Conservation (phyloP, 2,329 filamentous ascomycete genomes). For the Alternaria novae-zelandiae region DNA sequence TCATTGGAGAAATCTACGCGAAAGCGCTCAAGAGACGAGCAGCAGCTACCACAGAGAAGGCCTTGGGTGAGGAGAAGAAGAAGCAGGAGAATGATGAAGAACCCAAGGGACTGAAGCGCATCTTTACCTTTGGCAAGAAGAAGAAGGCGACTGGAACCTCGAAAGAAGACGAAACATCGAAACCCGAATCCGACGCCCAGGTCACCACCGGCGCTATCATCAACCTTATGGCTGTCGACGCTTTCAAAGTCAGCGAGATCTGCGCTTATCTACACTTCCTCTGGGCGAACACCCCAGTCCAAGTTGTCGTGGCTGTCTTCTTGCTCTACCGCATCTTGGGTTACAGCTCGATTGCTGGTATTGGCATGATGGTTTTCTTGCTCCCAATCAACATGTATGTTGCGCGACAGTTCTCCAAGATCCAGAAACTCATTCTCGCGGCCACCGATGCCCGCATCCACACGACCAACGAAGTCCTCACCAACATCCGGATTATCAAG, state of each 20-base stretch:
- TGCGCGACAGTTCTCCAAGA: constrained; percentile 80
- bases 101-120: constrained; percentile 52
- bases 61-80: constrained; percentile 67
- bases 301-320: constrained; percentile 79
- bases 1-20: constrained; percentile 96
- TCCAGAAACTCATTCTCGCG: constrained; percentile 89
- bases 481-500: constrained; percentile 99
- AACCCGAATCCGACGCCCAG: constrained; percentile 66
- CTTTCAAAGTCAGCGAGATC: constrained; percentile 96
- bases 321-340: constrained; percentile 91
- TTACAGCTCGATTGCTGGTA: constrained; percentile 89
- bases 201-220: constrained; percentile 98
- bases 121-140: constrained; percentile 65
- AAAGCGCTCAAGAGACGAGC: constrained; percentile 93
- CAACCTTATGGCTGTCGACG: constrained; percentile 99
- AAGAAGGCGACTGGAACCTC: constrained; percentile 51
- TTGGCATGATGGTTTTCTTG: constrained; percentile 86
- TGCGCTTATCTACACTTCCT: constrained; percentile 95
- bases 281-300: constrained; percentile 88
- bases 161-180: constrained; percentile 35
- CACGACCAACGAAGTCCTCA: constrained; percentile 93
- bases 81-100: constrained; percentile 48
- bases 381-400: constrained; percentile 90
- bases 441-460: constrained; percentile 96
- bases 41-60: constrained; percentile 74